Evolutionary conservation across 257 asterid genomes (phyloP).

Genomic region (Jacaranda copaia): DNA sequence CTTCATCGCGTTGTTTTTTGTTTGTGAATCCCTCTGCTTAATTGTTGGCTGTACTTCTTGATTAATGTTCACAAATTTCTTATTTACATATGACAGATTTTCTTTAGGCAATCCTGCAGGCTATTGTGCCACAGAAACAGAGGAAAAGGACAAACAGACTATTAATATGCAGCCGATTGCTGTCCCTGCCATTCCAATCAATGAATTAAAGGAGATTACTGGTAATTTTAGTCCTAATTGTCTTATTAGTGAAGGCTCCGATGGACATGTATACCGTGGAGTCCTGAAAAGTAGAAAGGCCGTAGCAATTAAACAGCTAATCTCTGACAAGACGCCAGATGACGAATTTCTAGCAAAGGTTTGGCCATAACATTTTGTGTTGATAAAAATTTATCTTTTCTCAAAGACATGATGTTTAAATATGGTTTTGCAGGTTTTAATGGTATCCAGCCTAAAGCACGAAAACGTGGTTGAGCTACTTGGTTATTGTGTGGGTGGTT

Average conservation of each 20-base stretch:
- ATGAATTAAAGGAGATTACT: too few relatives aligned
- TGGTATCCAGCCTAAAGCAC: constrained; percentile 56
- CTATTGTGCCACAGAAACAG: not conserved
- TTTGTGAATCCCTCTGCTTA: not conserved
- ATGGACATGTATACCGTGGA: constrained; percentile 34
- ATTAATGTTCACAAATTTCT: not conserved
- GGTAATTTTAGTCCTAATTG: constrained; percentile 22
- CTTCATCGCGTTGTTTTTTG: not conserved
- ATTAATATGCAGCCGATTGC: too few relatives aligned
- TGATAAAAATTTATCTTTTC: not conserved
- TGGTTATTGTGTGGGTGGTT: constrained; percentile 57
- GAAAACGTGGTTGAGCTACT: constrained; percentile 60
- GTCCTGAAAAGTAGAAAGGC: constrained; percentile 32
- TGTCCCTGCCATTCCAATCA: too few relatives aligned
- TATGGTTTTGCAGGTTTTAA: constrained; percentile 48
- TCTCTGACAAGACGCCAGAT: constrained; percentile 30
- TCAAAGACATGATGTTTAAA: not conserved
- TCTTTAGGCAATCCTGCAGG: constrained; percentile 33
- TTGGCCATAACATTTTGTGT: not conserved
- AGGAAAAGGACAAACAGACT: too few relatives aligned
- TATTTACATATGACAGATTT: not conserved
- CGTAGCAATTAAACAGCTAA: constrained; percentile 32
- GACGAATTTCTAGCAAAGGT: constrained; percentile 40
- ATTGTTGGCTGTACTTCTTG: not conserved
- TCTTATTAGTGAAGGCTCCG: constrained; percentile 37